phyloP scores from a whole-genome alignment of 345 rosid genomes.

The Pugionium cornutum region DNA sequence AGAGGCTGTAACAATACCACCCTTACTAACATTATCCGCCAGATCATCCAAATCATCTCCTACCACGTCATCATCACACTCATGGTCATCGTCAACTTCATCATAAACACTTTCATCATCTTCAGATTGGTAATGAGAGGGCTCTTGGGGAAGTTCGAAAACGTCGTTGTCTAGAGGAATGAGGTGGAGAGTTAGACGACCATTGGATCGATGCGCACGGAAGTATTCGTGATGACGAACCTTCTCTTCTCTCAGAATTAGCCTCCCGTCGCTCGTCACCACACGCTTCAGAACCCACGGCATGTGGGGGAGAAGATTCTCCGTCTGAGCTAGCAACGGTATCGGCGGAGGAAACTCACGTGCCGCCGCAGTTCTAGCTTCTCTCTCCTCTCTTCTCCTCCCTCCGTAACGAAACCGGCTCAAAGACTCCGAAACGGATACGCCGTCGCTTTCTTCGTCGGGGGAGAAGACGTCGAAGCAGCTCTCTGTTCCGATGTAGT shows the following conservation, averaged over 20 bases:
- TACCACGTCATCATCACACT: background rate
- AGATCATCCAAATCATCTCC: conserved; percentile 29
- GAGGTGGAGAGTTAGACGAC: conserved; percentile 75
- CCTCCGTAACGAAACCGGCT: conserved; percentile 36
- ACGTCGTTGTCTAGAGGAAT: conserved; percentile 48
- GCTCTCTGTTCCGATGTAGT: conserved; percentile 82
- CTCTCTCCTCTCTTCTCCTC: conserved; percentile 32
- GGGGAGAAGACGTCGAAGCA: conserved; percentile 53
- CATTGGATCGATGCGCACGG: conserved; percentile 58
- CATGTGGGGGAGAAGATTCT: conserved; percentile 52
- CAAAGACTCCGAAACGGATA: background rate
- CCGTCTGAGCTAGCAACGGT: conserved; percentile 58
- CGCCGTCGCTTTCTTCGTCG: conserved; percentile 26
- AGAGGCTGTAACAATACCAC: background rate
- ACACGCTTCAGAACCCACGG: conserved; percentile 65
- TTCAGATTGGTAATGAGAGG: conserved; percentile 18
- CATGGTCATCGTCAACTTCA: conserved; percentile 11
- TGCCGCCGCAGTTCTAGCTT: conserved; percentile 31
- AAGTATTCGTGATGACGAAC: conserved; percentile 70
- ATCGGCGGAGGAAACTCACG: conserved; percentile 76
- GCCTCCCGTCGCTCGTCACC: conserved; percentile 65
- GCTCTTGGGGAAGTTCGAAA: conserved; percentile 33
- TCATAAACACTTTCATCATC: background rate
- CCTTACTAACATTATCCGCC: conserved; percentile 17
- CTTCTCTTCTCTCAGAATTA: conserved; percentile 62